These are phyloP conservation scores for Abortiporus biennis DNA, from an alignment of 1,284 basidiomycete genomes.

Conservation along the genomic window DNA sequence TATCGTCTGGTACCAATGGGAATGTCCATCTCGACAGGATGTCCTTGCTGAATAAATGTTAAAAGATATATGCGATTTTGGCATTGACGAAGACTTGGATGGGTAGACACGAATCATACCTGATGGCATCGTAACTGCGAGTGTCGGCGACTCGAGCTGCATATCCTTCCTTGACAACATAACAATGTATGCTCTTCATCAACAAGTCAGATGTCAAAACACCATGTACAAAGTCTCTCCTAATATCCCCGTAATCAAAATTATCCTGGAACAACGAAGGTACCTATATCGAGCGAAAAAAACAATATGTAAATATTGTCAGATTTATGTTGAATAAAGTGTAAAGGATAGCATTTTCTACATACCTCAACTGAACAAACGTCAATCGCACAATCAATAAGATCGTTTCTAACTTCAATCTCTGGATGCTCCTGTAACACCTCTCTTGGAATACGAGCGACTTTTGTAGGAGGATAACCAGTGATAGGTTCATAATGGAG, in stretches of 20 bases:
- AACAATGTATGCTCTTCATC: slow-evolving; percentile 92
- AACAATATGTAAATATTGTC: neutral
- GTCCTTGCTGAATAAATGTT: slow-evolving; percentile 63
- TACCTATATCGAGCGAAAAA: slow-evolving; percentile 46
- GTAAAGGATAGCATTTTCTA: too few species aligned
- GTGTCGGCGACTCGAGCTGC: slow-evolving; percentile 88
- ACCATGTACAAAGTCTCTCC: slow-evolving; percentile 94
- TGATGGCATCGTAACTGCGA: slow-evolving; percentile 83
- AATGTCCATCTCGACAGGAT: slow-evolving; percentile 91
- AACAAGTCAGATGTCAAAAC: slow-evolving; percentile 93
- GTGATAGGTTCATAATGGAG: slow-evolving; percentile 72
- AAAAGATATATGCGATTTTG: neutral
- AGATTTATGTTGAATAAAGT: too few species aligned
- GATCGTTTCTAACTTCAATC: slow-evolving; percentile 79
- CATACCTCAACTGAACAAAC: slow-evolving; percentile 87
- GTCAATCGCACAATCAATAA: slow-evolving; percentile 87
- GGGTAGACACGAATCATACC: slow-evolving; percentile 35
- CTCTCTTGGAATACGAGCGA: slow-evolving; percentile 63
- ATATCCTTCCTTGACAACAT: slow-evolving; percentile 82
- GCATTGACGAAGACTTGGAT: neutral
- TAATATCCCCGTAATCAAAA: slow-evolving; percentile 93
- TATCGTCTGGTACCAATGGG: slow-evolving; percentile 91
- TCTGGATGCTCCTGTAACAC: slow-evolving; percentile 64
- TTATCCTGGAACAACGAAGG: slow-evolving; percentile 98
- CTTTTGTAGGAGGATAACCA: slow-evolving; percentile 55